Base-by-base conservation (phyloP, 345 rosid species). In the Eutrema yunnanense region DNA sequence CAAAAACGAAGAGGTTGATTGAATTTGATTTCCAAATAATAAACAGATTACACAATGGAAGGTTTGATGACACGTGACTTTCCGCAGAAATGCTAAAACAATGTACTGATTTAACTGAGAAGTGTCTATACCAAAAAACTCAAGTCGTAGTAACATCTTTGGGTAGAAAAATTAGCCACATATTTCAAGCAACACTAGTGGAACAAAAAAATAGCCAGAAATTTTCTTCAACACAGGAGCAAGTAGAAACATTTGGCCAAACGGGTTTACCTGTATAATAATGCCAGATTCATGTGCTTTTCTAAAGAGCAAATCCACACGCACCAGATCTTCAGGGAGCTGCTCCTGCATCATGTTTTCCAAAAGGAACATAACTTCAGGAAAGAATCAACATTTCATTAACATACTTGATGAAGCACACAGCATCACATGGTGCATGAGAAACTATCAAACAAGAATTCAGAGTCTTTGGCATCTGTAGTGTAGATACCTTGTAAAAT, bases 221-320 rank as follows among this genome's bases (percentile, higher is more conserved):
- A 0, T 5, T 49, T 51, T 40, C 29, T 48, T 11, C 11, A 14
- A 48, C 16, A 56, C 1, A 57, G 6, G 22, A 44, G 74, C 36
- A 65, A 59, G 34, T 37, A 40, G 62, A 62, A 47, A 52, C 22
- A 29, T 51, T 51, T 61, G n/a, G 40, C 65, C 48, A 76, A 59
- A 67, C 29, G 43, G 65, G 34, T 59, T 71, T 84, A 90, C 99
- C 92, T 78, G 78, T 85, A 95, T 92, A 56, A 75, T 63, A 60
- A 95, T 83, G 64, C 98, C 98, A 46, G 85, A 84, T 62, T 73
- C 87, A n/a, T 66, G 76, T 26, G 98, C 97, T 41, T 86, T 84
- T 53, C 79, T 80, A 76, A 92, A 96, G 50, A 96, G 86, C 68
- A 58, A 83, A 84, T 96, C 89, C 65, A 92, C 98, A 80, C 98